Evolutionary conservation across 176 grass and related monocot species (phyloP).

Genomic region (Ananas comosus): DNA sequence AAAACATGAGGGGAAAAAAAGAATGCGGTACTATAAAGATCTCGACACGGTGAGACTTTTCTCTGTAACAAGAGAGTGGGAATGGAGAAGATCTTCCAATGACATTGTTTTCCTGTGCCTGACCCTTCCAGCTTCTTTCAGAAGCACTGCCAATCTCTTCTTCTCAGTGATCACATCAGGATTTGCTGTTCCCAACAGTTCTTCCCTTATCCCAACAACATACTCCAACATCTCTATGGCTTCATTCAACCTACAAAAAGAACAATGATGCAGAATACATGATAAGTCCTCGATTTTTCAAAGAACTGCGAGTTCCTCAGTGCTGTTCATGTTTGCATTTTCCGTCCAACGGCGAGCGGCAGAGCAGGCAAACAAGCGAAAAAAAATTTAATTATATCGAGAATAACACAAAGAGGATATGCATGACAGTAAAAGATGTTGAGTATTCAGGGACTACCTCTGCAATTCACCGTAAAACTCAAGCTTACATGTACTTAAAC

Average conservation of each 20-base stretch:
- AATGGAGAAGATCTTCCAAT: slow-evolving; percentile 14
- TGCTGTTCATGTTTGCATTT: no score
- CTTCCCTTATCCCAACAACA: slow-evolving; percentile 12
- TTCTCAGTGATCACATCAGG: slow-evolving; percentile 20
- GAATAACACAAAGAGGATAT: no score
- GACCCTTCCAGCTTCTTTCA: slow-evolving; percentile 23
- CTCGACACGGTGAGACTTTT: not conserved
- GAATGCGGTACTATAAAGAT: no score
- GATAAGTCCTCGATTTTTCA: no score
- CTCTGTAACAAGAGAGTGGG: not conserved
- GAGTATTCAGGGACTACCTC: no score
- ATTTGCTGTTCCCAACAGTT: slow-evolving; percentile 24
- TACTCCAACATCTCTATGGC: slow-evolving; percentile 22
- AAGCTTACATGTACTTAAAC: not conserved
- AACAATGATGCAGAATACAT: not conserved
- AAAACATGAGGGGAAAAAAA: no score
- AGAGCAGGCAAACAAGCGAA: no score
- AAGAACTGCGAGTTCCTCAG: no score
- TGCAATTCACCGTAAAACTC: no score
- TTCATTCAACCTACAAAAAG: slow-evolving; percentile 7
- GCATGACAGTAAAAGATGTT: no score
- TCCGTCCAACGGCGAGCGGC: no score
- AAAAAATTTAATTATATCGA: no score
- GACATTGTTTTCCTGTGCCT: slow-evolving; percentile 19
- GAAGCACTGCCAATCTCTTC: slow-evolving; percentile 12